Conservation (phyloP, 352 stramenopile species). For the Phytophthora agathidicida region DNA sequence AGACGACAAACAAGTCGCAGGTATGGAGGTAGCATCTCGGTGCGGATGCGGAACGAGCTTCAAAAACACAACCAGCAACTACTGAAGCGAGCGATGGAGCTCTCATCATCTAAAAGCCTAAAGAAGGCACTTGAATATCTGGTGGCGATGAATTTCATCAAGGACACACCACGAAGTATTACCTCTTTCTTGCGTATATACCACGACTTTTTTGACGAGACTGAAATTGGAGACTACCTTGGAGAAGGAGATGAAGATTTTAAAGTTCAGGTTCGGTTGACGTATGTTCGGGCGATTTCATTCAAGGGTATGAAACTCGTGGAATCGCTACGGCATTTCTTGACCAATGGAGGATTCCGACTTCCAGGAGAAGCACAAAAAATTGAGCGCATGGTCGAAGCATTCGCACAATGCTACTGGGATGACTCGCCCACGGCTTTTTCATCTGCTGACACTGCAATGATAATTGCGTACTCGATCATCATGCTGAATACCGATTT, state of each 20-base stretch:
- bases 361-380: constrained; percentile 98
- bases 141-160: constrained; percentile 87
- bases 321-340: constrained; percentile 95
- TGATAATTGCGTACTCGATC: constrained; percentile 92
- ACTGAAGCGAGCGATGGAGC: constrained; percentile 82
- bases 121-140: constrained; percentile 90
- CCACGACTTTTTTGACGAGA: constrained; percentile 91
- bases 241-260: constrained; percentile 91
- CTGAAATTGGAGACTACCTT: constrained; percentile 95
- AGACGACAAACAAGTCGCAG: constrained; percentile 30
- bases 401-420: constrained; percentile 98
- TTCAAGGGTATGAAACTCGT: constrained; percentile 98
- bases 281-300: constrained; percentile 95
- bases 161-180: constrained; percentile 89
- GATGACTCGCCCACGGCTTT: constrained; percentile 91
- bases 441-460: constrained; percentile 82
- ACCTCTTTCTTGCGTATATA: constrained; percentile 95
- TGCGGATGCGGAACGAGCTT: constrained; percentile 84
- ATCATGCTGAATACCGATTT: constrained; percentile 93
- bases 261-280: constrained; percentile 93
- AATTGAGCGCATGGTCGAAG: constrained; percentile 97
- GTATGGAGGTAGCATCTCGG: constrained; percentile 61
- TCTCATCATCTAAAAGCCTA: constrained; percentile 79
- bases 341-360: constrained; percentile 97
- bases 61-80: constrained; percentile 86